These are phyloP conservation scores for Xylogone sp. DNA, from an alignment of 2,329 filamentous ascomycete species.

Conservation along the genomic window DNA sequence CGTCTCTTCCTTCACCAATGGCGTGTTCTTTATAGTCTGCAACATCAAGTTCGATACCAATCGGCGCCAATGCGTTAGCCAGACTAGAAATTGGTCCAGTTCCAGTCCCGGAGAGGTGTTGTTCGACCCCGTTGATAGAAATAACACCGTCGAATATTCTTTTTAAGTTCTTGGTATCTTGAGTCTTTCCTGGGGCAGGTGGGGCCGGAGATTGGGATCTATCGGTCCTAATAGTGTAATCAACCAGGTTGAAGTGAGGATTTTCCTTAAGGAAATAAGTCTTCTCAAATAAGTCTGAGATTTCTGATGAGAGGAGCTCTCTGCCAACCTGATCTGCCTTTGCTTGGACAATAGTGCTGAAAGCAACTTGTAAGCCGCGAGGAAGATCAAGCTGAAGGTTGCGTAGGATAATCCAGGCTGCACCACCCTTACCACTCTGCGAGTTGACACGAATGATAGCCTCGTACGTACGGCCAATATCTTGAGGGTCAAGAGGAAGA, in stretches of 20 bases:
- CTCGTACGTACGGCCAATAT: constrained; percentile 96
- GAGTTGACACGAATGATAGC: constrained; percentile 98
- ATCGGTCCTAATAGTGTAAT: constrained; percentile 88
- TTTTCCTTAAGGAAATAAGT: constrained; percentile 83
- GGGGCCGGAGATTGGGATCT: constrained; percentile 72
- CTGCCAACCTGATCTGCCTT: constrained; percentile 76
- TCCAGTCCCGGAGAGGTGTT: constrained; percentile 73
- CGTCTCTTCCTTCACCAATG: constrained; percentile 74
- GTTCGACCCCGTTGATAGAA: constrained; percentile 75
- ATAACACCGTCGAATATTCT: constrained; percentile 84
- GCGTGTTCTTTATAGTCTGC: constrained; percentile 96
- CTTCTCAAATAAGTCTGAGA: constrained; percentile 80
- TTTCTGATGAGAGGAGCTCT: constrained; percentile 80
- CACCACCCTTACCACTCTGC: constrained; percentile 90
- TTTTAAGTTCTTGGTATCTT: constrained; percentile 73
- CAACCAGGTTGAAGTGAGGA: constrained; percentile 79
- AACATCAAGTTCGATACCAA: constrained; percentile 87
- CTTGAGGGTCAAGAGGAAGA: constrained; percentile 85
- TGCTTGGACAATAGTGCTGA: constrained; percentile 81
- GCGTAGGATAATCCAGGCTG: constrained; percentile 89
- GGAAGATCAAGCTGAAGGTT: constrained; percentile 89
- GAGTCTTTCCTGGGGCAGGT: constrained; percentile 63
- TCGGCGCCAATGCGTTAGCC: constrained; percentile 70
- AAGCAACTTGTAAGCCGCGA: constrained; percentile 86
- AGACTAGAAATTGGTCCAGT: constrained; percentile 90